Evolutionary conservation across 2,329 filamentous ascomycete species (phyloP), one percentile per base, ranked within the genome.

Genomic region (Mariannaea sp.): DNA sequence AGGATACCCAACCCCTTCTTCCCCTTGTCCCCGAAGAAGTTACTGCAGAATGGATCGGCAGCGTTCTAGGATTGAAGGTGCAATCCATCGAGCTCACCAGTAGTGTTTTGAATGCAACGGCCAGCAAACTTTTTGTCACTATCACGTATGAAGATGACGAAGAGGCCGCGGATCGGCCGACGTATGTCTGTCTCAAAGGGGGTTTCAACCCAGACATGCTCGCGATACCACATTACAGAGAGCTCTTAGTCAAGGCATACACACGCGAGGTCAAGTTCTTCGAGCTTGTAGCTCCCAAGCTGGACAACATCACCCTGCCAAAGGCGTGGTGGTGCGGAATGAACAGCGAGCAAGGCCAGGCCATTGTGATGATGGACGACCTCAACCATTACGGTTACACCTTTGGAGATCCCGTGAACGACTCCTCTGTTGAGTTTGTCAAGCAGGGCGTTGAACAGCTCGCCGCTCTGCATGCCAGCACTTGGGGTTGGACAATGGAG

Each of bases 361-460:
- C 20, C 2, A 58, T 61, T 5, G 12, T 56, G 3, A 27, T 52
- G 9, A 56, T 61, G 49, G 49, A 50, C 0, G 58, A 58, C 9
- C 26, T 60, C 6, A 52, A 43, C 2, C 12, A 35, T 6, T 1
- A 24, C 1, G 55, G 49, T 8, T 56, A 35, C 7, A 49, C 40
- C 0, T 61, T 61, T 19, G 55, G 51, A 6, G 45, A 41, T 14
- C 46, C 46, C 3, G 27, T 30, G 4, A 38, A 53, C 3, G 13
- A 12, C 1, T 57, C 46, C 45, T 10, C 54, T 2, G 39, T 54
- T 7, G 46, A 49, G 5, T 33, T 30, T 1, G 49, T 53, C 4
- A 38, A 35, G 24, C 12, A 33, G 7, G 54, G 54, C 2, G 46
- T 46, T 9, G 46, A 58, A n/a, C 49, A 56, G 16, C 20, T 58